phyloP scores from a whole-genome alignment of 2,329 filamentous ascomycete genomes.

The Aspergillus caelatus region DNA sequence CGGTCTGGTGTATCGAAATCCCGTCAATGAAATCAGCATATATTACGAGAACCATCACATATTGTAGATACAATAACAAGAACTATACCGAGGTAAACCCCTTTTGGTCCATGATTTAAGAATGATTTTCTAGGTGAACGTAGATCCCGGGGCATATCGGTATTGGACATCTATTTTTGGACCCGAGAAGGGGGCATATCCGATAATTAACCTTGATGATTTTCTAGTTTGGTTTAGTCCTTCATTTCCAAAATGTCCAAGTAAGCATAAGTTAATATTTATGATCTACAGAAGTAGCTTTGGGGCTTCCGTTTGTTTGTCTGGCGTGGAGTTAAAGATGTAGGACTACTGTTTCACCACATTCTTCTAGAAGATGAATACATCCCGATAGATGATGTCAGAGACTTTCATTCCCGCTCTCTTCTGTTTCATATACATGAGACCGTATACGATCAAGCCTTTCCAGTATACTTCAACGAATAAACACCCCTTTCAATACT shows the following conservation, averaged over 20 bases:
- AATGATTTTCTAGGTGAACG: neutral
- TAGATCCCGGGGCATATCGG: neutral
- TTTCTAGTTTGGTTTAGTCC: neutral
- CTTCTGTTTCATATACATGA: neutral
- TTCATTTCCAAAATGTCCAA: neutral
- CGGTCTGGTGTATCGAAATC: neutral
- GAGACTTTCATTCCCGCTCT: neutral
- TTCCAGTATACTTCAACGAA: slow-evolving; percentile 22
- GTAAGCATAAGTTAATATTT: neutral
- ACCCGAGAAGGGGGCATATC: neutral
- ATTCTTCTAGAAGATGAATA: neutral
- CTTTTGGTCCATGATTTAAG: neutral
- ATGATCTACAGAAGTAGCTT: neutral
- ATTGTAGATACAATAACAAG: neutral
- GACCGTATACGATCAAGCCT: neutral
- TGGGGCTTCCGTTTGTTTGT: neutral
- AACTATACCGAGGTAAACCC: neutral
- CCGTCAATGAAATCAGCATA: neutral
- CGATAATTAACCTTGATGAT: neutral
- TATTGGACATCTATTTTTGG: neutral
- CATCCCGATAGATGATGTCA: neutral
- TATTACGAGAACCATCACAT: neutral
- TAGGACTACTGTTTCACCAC: neutral
- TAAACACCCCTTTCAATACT: slow-evolving; percentile 23
- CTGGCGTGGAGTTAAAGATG: neutral